These are phyloP conservation scores for Boletus calvinii DNA, from an alignment of 1,284 basidiomycete genomes.

Conservation along the genomic window DNA sequence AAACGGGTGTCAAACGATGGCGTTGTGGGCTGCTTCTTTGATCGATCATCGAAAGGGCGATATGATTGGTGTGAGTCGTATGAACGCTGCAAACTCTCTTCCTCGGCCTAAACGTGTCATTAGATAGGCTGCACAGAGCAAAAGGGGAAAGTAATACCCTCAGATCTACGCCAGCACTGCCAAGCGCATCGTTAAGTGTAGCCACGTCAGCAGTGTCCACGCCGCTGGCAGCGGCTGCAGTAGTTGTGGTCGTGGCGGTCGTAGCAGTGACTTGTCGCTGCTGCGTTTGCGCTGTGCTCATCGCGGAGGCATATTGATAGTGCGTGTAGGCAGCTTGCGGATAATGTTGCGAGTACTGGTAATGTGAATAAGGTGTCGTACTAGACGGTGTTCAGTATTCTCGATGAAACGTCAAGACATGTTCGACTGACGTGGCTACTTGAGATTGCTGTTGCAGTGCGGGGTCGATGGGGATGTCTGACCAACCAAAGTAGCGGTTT, in stretches of 20 bases:
- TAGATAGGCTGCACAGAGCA: background rate
- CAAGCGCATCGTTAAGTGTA: conserved; percentile 77
- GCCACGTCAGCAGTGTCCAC: conserved; percentile 68
- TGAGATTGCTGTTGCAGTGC: conserved; percentile 62
- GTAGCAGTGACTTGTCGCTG: conserved; percentile 30
- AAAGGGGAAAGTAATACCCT: conserved; percentile 45
- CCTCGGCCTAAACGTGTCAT: conserved; percentile 60
- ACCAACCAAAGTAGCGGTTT: conserved; percentile 17
- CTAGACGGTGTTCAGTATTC: conserved; percentile 26
- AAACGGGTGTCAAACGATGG: conserved; percentile 64
- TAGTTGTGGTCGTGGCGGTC: conserved; percentile 19
- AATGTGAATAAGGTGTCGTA: conserved; percentile 42
- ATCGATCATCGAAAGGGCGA: conserved; percentile 67
- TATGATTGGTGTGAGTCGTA: conserved; percentile 60
- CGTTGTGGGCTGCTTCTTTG: conserved; percentile 64
- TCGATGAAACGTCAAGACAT: conserved; percentile 1
- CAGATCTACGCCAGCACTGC: conserved; percentile 80
- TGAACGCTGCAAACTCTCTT: conserved; percentile 69
- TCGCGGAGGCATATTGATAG: conserved; percentile 46
- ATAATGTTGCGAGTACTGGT: conserved; percentile 53
- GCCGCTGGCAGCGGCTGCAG: conserved; percentile 28
- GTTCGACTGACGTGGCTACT: conserved; percentile 42
- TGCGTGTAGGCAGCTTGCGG: conserved; percentile 52
- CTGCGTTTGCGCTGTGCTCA: conserved; percentile 30
- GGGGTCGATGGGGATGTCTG: conserved; percentile 68